phyloP scores from a whole-genome alignment of 139 green algal genomes.

The Chlamydomonas asymmetrica region DNA sequence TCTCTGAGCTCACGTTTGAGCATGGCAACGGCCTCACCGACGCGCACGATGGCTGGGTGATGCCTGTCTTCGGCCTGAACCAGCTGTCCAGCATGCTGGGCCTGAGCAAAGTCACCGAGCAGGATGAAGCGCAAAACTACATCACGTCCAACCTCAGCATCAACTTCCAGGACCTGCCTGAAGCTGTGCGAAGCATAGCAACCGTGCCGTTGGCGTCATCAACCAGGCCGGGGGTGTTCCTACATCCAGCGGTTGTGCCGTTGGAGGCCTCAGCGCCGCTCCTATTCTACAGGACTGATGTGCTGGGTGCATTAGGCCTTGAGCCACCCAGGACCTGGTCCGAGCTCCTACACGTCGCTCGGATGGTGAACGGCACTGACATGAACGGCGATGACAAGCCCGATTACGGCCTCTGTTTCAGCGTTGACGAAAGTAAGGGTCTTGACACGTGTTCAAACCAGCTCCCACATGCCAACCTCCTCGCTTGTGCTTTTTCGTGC shows the following conservation, averaged over 20 bases:
- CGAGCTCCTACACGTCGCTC: slow-evolving; percentile 26
- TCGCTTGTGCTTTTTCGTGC: no score
- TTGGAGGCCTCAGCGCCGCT: slow-evolving; percentile 9
- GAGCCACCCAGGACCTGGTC: slow-evolving; percentile 19
- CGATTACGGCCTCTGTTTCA: slow-evolving; percentile 25
- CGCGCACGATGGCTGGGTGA: slow-evolving; percentile 13
- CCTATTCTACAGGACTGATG: slow-evolving; percentile 32
- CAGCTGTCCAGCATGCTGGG: not conserved
- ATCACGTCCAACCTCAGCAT: not conserved
- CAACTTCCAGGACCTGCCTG: not conserved
- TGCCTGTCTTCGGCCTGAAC: slow-evolving; percentile 7
- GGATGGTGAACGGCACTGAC: slow-evolving; percentile 24
- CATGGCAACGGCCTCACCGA: not conserved
- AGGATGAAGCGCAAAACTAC: not conserved
- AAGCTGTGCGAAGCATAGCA: no score
- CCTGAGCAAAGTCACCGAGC: not conserved
- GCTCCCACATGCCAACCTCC: not conserved
- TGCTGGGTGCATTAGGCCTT: not conserved
- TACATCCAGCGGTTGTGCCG: not conserved
- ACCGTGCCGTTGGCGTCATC: not conserved
- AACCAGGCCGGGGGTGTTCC: no score
- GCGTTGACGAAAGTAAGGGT: slow-evolving; percentile 4
- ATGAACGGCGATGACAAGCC: not conserved
- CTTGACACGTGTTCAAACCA: not conserved
- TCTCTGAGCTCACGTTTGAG: slow-evolving; percentile 5